Percentiles rank a stretch among this genome's conserved stretches.
phyloP scores from a whole-genome alignment of 2,329 filamentous ascomycete species.

The Chaetothyriales sp. region DNA sequence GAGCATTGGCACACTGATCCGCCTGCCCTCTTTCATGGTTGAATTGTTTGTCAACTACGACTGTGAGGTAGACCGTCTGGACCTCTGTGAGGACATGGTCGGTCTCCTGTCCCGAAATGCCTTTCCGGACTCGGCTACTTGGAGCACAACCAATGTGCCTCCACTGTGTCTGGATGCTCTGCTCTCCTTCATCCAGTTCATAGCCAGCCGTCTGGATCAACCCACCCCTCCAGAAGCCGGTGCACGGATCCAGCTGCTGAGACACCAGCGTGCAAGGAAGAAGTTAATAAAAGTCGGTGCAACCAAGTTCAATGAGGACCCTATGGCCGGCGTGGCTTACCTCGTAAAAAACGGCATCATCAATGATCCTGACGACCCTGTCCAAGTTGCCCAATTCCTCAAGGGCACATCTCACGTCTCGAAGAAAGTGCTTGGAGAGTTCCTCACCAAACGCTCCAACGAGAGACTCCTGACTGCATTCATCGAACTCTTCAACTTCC shows the following conservation, averaged over 20 bases:
- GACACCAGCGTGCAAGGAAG: conserved; percentile 62
- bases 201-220: conserved; percentile 71
- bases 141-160: conserved; percentile 97
- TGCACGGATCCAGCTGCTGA: conserved; percentile 49
- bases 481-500: conserved; percentile 75
- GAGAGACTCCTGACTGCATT: conserved; percentile 74
- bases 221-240: conserved; percentile 43
- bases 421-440: conserved; percentile 83
- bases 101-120: conserved; percentile 85
- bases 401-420: conserved; percentile 76
- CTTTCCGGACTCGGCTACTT: conserved; percentile 90
- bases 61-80: conserved; percentile 78
- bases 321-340: conserved; percentile 75
- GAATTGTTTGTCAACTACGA: conserved; percentile 98
- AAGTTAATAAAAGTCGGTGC: conserved; percentile 77
- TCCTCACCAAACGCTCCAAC: conserved; percentile 78
- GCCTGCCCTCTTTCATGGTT: conserved; percentile 87
- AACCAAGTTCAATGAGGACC: conserved; percentile 86
- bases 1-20: conserved; percentile 75
- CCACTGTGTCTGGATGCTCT: conserved; percentile 86
- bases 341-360: conserved; percentile 78
- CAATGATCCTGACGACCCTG: conserved; percentile 54
- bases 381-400: conserved; percentile 71
- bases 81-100: conserved; percentile 90
- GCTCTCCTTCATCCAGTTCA: conserved; percentile 77